Base-by-base conservation (phyloP, 2,329 filamentous ascomycete species). In the Beauveria scarabaeidicola region DNA sequence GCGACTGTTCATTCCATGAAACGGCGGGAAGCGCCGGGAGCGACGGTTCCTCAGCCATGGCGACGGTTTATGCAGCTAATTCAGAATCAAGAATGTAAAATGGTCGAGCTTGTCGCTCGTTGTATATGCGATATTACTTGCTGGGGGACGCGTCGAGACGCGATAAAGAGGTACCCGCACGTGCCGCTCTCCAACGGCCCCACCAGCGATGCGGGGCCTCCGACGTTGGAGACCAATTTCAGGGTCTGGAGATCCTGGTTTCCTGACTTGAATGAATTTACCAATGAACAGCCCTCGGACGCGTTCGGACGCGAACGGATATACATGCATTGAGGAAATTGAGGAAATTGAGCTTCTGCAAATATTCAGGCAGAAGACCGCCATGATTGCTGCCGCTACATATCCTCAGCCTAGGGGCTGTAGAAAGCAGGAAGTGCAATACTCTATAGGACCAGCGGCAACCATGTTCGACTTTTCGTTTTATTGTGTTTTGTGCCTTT, bases 11-110 rank as follows among this genome's bases (percentile, higher is more conserved):
- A 61, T 77, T 67, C 73, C 73, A 74, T 36, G 71, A 73, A 36
- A 74, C 66, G 13, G 68, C 70, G 2, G 73, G 72, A 17, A 78
- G 69, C 21, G 63, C 66, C 36, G 77, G 77, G 17, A 78, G 69
- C 15, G 73, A 70, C 13, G 72, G 73, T 63, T 78, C 76, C 25
- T 78, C 75, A 10, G 72, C 66, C 72, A 76, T 75, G 62, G 60
- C n/a, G 7, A 46, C 17, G 15, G 21, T 29, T 44, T 46, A 46
- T 32, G 25, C n/a, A 52, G 23, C 25, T 36, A 41, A 11, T 25
- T 52, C 46, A 43, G 23, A 17, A 38, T 52, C 44, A 13, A 11
- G 56, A 52, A 10, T 23, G 5, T 52, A 19, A 44, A 17, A 44
- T 27, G 23, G 17, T 23, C 8, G 36, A 27, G 8, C 25, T 4